Evolutionary conservation across 2,329 filamentous ascomycete genomes (phyloP).

Genomic region (Verruconis gallopava): DNA sequence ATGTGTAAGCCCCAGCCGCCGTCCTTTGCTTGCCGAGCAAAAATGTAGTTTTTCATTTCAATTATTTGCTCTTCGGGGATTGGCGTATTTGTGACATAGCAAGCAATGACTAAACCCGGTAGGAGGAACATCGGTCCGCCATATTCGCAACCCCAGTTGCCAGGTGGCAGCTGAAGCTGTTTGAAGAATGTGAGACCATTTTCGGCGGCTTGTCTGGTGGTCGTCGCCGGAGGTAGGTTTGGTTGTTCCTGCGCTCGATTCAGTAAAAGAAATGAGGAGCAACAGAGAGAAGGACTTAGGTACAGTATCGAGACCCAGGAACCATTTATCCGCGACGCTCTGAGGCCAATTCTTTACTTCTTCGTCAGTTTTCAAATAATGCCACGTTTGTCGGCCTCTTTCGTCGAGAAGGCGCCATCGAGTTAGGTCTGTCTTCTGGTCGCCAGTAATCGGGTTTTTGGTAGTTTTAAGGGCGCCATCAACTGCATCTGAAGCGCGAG

Average conservation of each 20-base stretch:
- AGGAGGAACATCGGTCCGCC: constrained; percentile 94
- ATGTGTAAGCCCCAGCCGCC: constrained; percentile 98
- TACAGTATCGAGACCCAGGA: constrained; percentile 68
- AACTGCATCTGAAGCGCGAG: not conserved
- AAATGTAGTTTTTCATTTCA: constrained; percentile 87
- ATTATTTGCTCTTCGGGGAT: constrained; percentile 68
- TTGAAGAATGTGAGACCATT: constrained; percentile 87
- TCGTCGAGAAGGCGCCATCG: constrained; percentile 80
- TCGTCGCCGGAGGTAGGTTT: constrained; percentile 54
- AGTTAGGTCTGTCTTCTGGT: constrained; percentile 53
- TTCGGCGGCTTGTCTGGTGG: constrained; percentile 59
- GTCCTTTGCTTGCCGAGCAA: constrained; percentile 73
- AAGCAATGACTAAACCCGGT: constrained; percentile 70
- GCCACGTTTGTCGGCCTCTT: constrained; percentile 80
- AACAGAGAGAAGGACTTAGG: constrained; percentile 10
- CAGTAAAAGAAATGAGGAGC: not conserved
- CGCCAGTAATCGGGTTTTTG: not conserved
- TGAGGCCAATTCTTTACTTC: constrained; percentile 71
- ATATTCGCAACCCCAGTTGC: constrained; percentile 96
- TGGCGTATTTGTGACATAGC: constrained; percentile 80
- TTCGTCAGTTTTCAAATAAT: constrained; percentile 66
- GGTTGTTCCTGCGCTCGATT: constrained; percentile 51
- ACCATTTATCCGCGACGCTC: constrained; percentile 78
- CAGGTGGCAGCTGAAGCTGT: constrained; percentile 72
- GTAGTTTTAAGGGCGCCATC: not conserved